A percentile compares a stretch with the other conserved stretches of the same genome.
These are phyloP conservation scores for Beta vulgaris DNA, from an alignment of 148 eudicot genomes.

Conservation along the genomic window DNA sequence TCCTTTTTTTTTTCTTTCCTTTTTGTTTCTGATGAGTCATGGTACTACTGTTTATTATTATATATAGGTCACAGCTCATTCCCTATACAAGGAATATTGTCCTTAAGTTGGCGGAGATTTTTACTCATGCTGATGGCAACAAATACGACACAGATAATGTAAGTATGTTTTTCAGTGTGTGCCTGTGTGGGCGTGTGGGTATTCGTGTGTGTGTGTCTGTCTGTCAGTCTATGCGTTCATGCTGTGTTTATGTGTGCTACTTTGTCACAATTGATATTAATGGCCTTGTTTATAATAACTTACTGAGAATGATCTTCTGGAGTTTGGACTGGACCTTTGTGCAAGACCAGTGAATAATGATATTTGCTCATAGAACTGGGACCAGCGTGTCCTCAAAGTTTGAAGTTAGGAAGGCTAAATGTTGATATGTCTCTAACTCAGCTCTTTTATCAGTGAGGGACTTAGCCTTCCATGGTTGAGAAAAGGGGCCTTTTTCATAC, in stretches of 20 bases:
- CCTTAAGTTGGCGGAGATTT: conserved; percentile 57
- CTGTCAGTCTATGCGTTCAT: neutral
- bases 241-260: neutral
- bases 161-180: conserved; percentile 31
- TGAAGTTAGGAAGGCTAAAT: neutral
- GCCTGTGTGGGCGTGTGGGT: neutral
- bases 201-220: neutral
- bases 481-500: neutral
- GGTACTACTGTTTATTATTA: conserved; percentile 8
- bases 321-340: neutral
- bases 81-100: conserved; percentile 52
- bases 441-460: too few species aligned
- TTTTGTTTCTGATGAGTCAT: neutral
- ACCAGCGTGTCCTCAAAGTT: neutral
- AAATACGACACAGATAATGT: conserved; percentile 45
- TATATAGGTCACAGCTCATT: conserved; percentile 51
- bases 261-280: neutral
- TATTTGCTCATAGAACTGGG: neutral
- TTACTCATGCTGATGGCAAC: conserved; percentile 38
- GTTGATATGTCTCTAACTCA: neutral
- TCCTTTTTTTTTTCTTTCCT: neutral
- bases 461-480: neutral
- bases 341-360: neutral
- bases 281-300: neutral
- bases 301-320: neutral